phyloP scores from a whole-genome alignment of 805 yeast species.

The Henningerozyma blattae region DNA sequence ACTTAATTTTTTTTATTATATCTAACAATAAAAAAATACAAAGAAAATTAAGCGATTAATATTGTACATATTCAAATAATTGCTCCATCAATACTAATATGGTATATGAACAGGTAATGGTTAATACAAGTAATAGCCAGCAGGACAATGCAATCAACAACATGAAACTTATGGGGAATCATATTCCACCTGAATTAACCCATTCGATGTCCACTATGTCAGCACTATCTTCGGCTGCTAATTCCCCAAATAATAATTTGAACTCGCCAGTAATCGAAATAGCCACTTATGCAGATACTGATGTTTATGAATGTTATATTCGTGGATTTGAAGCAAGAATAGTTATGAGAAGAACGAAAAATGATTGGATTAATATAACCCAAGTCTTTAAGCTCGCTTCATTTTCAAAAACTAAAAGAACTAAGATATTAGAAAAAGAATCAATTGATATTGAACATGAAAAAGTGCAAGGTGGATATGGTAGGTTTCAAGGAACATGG shows the following conservation, averaged over 20 bases:
- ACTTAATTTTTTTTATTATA: no score
- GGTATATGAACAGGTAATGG: not conserved
- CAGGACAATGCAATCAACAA: not conserved
- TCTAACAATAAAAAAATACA: not conserved
- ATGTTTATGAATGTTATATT: slow-evolving; percentile 51
- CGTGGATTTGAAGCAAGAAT: slow-evolving; percentile 31
- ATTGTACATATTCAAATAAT: no score
- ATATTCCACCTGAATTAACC: not conserved
- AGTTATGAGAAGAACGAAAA: slow-evolving; percentile 74
- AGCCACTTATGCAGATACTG: slow-evolving; percentile 39
- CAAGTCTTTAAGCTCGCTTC: slow-evolving; percentile 71
- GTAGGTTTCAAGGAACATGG: slow-evolving; percentile 82
- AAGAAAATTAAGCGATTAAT: no score
- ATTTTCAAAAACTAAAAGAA: slow-evolving; percentile 68
- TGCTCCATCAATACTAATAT: no score
- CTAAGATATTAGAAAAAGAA: slow-evolving; percentile 64
- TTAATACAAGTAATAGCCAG: not conserved
- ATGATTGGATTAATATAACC: slow-evolving; percentile 89
- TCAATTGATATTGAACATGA: slow-evolving; percentile 62
- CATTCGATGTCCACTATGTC: not conserved
- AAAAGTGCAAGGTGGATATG: slow-evolving; percentile 78
- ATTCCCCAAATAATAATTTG: not conserved
- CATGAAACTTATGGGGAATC: not conserved
- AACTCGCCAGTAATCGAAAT: slow-evolving; percentile 23
- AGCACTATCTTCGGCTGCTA: not conserved